Base-by-base conservation (phyloP, 1,139 yeast species). In the Keqinozyma sinolaborantium region DNA sequence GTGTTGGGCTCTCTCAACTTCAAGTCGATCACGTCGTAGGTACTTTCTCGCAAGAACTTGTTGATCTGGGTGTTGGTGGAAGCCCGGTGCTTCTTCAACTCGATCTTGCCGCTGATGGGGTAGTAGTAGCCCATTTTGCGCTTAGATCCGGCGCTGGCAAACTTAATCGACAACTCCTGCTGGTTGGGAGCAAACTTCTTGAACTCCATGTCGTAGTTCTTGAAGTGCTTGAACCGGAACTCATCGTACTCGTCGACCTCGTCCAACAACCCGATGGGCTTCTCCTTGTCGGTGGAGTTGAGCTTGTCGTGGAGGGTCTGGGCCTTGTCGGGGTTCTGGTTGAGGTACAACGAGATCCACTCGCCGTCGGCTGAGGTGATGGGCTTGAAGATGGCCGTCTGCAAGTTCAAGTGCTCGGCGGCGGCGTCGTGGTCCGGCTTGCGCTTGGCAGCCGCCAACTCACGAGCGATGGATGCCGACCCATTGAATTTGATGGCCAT, bases 201-300 rank as follows among this genome's bases (percentile, higher is more conserved):
- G 47, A 77, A 75, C 36, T 72, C 77, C 74, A 87, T 77, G 48
- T 88, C 96, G 52, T 83, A 88, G 54, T 90, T 95, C 55, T 87
- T 83, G 28, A 67, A 58, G 49, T 83, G 85, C 34, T 70, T 70
- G 56, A 77, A 86, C 34, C 71, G 67, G 56, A 63, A 83, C 26
- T 50, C 52, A 25, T 52, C 56, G 25, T 36, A 36, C 7, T 66
- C 58, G 23, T 70, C 66, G 3, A 58, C 66, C 25, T 67, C 72
- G 25, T 66, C 70, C 25, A 55, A 58, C 36, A 56, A 50, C 47
- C 62, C 63, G 28, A 61, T 64, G 3, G 74, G 78, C 30, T 59
- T 64, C 38, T 68, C 76, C 33, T 66, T 69, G 38, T 74, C 79
- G 10, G 63, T 60, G 1, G 83, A 77, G 37, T 69, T 67, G 25